phyloP scores from a whole-genome alignment of 208 protist species.

The Leishmania lainsoni region DNA sequence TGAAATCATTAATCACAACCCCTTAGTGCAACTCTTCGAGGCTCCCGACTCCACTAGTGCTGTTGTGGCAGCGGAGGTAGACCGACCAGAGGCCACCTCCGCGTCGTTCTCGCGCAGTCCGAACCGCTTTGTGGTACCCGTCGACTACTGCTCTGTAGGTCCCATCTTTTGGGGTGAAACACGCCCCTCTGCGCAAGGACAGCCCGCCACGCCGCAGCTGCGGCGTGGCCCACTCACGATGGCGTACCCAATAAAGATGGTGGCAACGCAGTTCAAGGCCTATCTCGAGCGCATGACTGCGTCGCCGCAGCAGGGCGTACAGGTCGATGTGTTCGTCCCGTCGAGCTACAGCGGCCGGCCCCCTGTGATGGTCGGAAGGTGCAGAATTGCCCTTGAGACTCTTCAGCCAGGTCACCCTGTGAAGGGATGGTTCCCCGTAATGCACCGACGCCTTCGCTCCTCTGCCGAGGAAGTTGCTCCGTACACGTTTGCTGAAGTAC shows the following conservation, averaged over 20 bases:
- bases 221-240: conserved; percentile 51
- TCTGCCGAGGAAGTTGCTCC: neutral
- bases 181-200: conserved; percentile 54
- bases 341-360: conserved; percentile 80
- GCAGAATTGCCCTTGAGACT: conserved; percentile 51
- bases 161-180: conserved; percentile 83
- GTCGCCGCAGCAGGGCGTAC: conserved; percentile 60
- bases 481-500: conserved; percentile 16
- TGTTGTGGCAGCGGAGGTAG: neutral
- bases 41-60: neutral
- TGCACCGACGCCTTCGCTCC: conserved; percentile 36
- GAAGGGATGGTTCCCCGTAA: conserved; percentile 75
- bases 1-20: conserved; percentile 63
- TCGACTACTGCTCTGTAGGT: conserved; percentile 79
- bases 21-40: conserved; percentile 44
- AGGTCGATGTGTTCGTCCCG: conserved; percentile 79
- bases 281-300: conserved; percentile 71
- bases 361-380: conserved; percentile 63
- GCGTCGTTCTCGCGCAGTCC: conserved; percentile 22
- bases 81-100: neutral
- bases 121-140: conserved; percentile 67
- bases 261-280: conserved; percentile 44
- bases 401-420: conserved; percentile 46
- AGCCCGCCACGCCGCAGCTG: conserved; percentile 68
- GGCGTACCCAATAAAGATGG: conserved; percentile 81